These are phyloP conservation scores for Xylaria sp. DNA, from an alignment of 2,329 filamentous ascomycete genomes.

Conservation along the genomic window DNA sequence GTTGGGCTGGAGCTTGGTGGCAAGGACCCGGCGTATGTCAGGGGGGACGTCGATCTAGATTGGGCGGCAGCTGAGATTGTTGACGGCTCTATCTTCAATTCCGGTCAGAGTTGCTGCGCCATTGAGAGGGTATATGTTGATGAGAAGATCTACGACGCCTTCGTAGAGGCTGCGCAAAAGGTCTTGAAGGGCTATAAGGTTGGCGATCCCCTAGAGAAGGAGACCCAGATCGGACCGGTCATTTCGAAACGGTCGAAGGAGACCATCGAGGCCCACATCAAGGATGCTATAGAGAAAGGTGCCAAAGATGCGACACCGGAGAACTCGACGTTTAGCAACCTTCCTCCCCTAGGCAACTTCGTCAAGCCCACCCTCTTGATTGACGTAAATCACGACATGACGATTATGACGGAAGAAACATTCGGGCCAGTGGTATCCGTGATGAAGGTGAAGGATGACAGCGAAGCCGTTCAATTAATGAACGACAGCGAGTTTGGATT, in stretches of 20 bases:
- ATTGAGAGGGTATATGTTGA: slow-evolving; percentile 93
- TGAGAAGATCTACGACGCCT: slow-evolving; percentile 83
- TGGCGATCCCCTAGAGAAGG: slow-evolving; percentile 84
- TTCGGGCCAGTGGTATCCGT: slow-evolving; percentile 94
- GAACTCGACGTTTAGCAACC: slow-evolving; percentile 78
- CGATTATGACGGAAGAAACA: slow-evolving; percentile 92
- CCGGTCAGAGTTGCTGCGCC: slow-evolving; percentile 96
- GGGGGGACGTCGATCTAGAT: slow-evolving; percentile 84
- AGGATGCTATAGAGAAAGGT: slow-evolving; percentile 84
- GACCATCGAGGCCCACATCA: slow-evolving; percentile 80
- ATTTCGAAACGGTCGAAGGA: slow-evolving; percentile 83
- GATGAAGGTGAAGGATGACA: slow-evolving; percentile 84
- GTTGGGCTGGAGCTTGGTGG: slow-evolving; percentile 93
- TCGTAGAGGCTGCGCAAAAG: slow-evolving; percentile 81
- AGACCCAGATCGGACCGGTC: slow-evolving; percentile 88
- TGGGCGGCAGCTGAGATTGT: slow-evolving; percentile 97
- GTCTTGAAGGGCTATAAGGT: slow-evolving; percentile 85
- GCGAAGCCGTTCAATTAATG: slow-evolving; percentile 86
- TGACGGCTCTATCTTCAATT: slow-evolving; percentile 97
- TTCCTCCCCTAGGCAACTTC: slow-evolving; percentile 85
- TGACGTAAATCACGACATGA: slow-evolving; percentile 83
- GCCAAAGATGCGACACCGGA: slow-evolving; percentile 86
- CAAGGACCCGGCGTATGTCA: slow-evolving; percentile 93
- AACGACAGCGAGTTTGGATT: slow-evolving; percentile 95
- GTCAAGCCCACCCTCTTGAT: slow-evolving; percentile 86